Base-by-base conservation (phyloP, 2,329 filamentous ascomycete genomes). In the Drechslerella coelobrocha region DNA sequence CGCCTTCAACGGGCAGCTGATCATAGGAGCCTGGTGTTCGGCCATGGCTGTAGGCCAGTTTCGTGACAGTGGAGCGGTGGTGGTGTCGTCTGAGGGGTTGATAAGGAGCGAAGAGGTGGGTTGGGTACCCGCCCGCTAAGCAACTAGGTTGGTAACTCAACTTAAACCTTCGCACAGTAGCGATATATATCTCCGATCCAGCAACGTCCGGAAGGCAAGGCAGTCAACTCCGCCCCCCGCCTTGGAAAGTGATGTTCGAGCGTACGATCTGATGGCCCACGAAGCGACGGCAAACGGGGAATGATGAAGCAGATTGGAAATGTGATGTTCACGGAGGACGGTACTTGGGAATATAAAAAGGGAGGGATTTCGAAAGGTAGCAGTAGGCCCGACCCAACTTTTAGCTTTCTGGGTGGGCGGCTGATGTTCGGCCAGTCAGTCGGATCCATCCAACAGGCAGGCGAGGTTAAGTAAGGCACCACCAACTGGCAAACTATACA, bases 1-100 rank as follows among this genome's bases (percentile, higher is more conserved):
- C 59, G 85, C 85, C 86, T 89, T 72, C 19, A 72, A 21, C 19
- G 68, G 68, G 43, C 68, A 72, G 61, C 68, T 72, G 24, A 72
- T 72, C 68, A 72, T 72, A 31, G 68, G 68, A 47, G 68, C 68
- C 51, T 66, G 68, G 53, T 71, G 66, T 63, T 62, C 66, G 41
- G 66, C 59, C 66, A 71, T 71, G 50, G 66, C 53, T 59, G 59
- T 39, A 26, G 53, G 54, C 62, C 24, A 34, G 23, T 54, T 19
- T 60, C 31, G 39, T n/a, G 65, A 37, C 24, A 19, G 59, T 39
- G 37, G 50, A 53, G 37, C 48, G 41, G 50, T 17, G 41, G 50
- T 17, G 59, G 54, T 41, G 57, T 61, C 52, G 65, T 61, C 57
- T 71, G 66, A 71, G 66, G 59, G 59, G 66, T 65, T 52, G 43